Base-by-base conservation (phyloP, 352 stramenopile genomes). In the Aphanomyces euteiches region DNA sequence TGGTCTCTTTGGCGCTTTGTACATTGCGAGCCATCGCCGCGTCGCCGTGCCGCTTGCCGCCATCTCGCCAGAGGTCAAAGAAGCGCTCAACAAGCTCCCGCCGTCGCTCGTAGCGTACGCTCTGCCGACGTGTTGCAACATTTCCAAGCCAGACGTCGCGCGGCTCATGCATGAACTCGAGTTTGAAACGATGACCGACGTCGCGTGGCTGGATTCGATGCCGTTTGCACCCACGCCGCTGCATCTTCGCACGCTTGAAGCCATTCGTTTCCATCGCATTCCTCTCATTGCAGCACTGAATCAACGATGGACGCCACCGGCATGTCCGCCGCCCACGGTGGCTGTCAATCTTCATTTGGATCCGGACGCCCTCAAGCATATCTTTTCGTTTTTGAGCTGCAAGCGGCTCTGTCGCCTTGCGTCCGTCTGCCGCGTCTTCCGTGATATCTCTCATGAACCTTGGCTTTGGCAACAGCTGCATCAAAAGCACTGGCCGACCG, bases 361-460 rank as follows among this genome's bases (percentile, higher is more conserved):
- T n/a, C 34, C 47, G 1, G 64, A 70, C 64, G 64, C 61, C 10
- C 64, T 70, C 37, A 47, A 39, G 43, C 54, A 70, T 39, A 45
- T 70, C 54, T 64, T 70, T 21, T 47, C 45, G 6, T 70, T 64
- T 12, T 28, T 70, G 12, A 59, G 40, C 34, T 28, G 17, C 37
- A 70, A 70, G 34, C 64, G 64, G 3, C 38, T 70, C 19, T 54
- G 43, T 61, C 64, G 64, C n/a, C 17, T 70, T 4, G 45, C 64
- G 19, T 41, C 40, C 15, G 64, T 70, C 5, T 70, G 43, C 28
- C 64, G 64, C 0, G 64, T 47, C 2, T 70, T 70, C 43, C 47
- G 47, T 4, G 13, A 34, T 36, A 36, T 43, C 6, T 38, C 64
- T 3, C 4, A 17, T 5, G 64, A 70, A 28, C 64, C 64, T 39